These are phyloP conservation scores for Athelia psychrophila DNA, from an alignment of 1,284 basidiomycete genomes.

Conservation along the genomic window DNA sequence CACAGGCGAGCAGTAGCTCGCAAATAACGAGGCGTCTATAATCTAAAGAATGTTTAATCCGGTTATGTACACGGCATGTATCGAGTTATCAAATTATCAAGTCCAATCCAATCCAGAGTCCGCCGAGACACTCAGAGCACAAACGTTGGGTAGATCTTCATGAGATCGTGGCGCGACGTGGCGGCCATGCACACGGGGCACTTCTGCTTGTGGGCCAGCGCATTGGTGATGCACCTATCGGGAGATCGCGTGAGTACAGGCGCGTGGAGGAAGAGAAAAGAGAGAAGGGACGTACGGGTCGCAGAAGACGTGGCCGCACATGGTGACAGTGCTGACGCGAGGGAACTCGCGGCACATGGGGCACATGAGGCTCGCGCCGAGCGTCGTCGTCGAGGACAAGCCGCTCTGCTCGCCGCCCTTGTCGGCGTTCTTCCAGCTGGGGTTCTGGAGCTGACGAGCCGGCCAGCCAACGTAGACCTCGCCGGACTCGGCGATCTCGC, in stretches of 20 bases:
- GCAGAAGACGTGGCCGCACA: slow-evolving; percentile 30
- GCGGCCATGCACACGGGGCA: slow-evolving; percentile 16
- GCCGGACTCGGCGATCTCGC: slow-evolving; percentile 41
- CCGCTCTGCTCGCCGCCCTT: not conserved
- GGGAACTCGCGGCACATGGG: slow-evolving; percentile 16
- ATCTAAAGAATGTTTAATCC: too few species aligned
- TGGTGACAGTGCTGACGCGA: slow-evolving; percentile 11
- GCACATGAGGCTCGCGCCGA: slow-evolving; percentile 9
- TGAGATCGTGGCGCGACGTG: slow-evolving; percentile 6
- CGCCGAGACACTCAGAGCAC: too few species aligned
- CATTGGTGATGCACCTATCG: slow-evolving; percentile 12
- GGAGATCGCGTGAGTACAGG: not conserved
- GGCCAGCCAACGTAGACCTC: slow-evolving; percentile 43
- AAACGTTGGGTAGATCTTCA: slow-evolving; percentile 15
- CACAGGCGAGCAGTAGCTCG: too few species aligned
- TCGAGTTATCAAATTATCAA: too few species aligned
- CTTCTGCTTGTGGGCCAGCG: slow-evolving; percentile 3
- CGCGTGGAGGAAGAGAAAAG: not conserved
- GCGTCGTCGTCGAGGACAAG: too few species aligned
- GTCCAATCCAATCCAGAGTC: too few species aligned
- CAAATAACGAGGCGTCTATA: too few species aligned
- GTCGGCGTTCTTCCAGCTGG: not conserved
- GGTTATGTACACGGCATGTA: too few species aligned
- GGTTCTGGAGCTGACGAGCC: slow-evolving; percentile 16
- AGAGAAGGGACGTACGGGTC: slow-evolving; percentile 18